Conservation (phyloP, 2,329 filamentous ascomycete species). For the Cladosporium oxysporum region DNA sequence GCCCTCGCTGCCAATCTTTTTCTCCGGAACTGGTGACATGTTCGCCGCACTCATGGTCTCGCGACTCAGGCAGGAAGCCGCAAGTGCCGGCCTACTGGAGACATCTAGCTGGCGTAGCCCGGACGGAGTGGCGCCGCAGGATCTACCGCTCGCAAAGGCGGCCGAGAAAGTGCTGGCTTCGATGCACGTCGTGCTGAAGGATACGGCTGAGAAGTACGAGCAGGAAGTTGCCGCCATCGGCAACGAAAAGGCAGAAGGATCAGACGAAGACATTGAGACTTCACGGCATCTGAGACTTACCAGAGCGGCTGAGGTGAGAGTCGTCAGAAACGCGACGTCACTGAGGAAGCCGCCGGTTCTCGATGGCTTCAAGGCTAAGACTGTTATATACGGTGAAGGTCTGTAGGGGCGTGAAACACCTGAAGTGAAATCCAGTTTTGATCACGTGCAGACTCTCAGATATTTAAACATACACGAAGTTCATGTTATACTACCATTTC, state of each 20-base stretch:
- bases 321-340: constrained; percentile 73
- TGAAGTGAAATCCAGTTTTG: neutral
- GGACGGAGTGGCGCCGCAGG: constrained; percentile 66
- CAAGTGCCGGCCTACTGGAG: constrained; percentile 52
- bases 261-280: constrained; percentile 38
- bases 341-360: constrained; percentile 69
- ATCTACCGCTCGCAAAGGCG: constrained; percentile 80
- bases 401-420: neutral
- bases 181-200: constrained; percentile 82
- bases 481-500: neutral
- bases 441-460: neutral
- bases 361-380: constrained; percentile 57
- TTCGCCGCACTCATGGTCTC: constrained; percentile 90
- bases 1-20: constrained; percentile 87
- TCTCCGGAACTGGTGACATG: constrained; percentile 97
- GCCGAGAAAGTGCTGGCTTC: constrained; percentile 85
- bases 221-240: constrained; percentile 46
- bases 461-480: neutral
- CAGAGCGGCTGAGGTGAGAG: constrained; percentile 83
- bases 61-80: constrained; percentile 80
- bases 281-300: constrained; percentile 68
- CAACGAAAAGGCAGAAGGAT: constrained; percentile 44
- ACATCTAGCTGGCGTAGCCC: constrained; percentile 72
- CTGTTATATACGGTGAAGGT: constrained; percentile 8
- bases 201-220: constrained; percentile 65